These are phyloP conservation scores for Lasiodiplodia gonubiensis DNA, from an alignment of 2,329 filamentous ascomycete species.

Conservation along the genomic window DNA sequence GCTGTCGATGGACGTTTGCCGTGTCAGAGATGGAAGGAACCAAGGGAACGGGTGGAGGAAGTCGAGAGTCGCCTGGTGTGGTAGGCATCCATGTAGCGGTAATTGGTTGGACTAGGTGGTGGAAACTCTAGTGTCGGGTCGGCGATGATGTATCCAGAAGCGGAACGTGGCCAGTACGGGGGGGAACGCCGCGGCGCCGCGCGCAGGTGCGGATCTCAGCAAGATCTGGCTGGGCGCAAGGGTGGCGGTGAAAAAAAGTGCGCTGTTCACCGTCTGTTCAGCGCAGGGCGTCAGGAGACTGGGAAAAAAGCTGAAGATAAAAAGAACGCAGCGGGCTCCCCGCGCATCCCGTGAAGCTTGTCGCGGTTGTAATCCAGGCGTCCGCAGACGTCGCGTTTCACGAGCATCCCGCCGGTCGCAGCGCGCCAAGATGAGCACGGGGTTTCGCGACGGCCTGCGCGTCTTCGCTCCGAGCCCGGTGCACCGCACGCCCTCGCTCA, in stretches of 20 bases:
- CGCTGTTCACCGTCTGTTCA: conserved; percentile 26
- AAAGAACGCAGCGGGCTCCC: conserved; percentile 14
- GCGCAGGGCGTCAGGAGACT: conserved; percentile 1
- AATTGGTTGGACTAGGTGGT: conserved; percentile 1
- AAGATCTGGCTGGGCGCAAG: conserved; percentile 12
- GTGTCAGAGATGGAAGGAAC: conserved; percentile 34
- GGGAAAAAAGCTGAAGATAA: conserved; percentile 7
- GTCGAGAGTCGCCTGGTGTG: conserved; percentile 44
- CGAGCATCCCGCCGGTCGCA: conserved; percentile 20
- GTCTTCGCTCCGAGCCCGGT: conserved; percentile 13
- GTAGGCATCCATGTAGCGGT: conserved; percentile 50
- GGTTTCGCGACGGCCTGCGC: conserved; percentile 22
- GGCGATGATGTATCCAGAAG: conserved; percentile 27
- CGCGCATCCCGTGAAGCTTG: conserved; percentile 14
- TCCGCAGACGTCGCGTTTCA: conserved; percentile 21
- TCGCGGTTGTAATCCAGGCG: not conserved
- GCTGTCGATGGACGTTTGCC: conserved; percentile 33
- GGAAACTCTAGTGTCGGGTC: conserved; percentile 10
- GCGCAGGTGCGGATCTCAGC: conserved; percentile 14
- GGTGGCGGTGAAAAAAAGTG: conserved; percentile 24
- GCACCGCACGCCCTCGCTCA: conserved; percentile 29
- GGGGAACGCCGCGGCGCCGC: conserved; percentile 13
- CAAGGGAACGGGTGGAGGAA: conserved; percentile 39
- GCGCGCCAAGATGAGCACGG: conserved; percentile 28
- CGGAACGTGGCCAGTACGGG: conserved; percentile 29